These are phyloP conservation scores for Karstenula rhodostoma DNA, from an alignment of 2,329 filamentous ascomycete species.

Conservation along the genomic window DNA sequence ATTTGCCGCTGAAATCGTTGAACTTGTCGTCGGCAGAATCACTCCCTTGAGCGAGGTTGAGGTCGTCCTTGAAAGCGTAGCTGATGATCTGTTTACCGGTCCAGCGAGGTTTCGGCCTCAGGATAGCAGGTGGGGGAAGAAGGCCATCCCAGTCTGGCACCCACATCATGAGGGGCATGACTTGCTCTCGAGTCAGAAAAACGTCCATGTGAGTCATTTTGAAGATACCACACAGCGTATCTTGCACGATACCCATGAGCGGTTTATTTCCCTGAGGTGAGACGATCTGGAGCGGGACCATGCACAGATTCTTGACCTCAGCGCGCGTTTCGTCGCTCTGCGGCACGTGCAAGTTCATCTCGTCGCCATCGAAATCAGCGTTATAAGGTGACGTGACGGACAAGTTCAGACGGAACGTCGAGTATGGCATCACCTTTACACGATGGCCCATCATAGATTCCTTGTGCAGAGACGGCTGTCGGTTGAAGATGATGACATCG, in stretches of 20 bases:
- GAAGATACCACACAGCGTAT: constrained; percentile 95
- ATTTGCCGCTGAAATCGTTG: constrained; percentile 78
- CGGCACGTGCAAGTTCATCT: constrained; percentile 99
- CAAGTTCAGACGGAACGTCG: constrained; percentile 95
- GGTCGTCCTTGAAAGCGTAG: constrained; percentile 85
- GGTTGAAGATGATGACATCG: constrained; percentile 99
- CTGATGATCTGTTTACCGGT: constrained; percentile 98
- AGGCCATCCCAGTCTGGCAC: constrained; percentile 97
- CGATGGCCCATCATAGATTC: constrained; percentile 99
- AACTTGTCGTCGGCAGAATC: constrained; percentile 65
- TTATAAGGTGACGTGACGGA: constrained; percentile 99
- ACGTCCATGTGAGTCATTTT: constrained; percentile 89
- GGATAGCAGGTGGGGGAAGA: constrained; percentile 89
- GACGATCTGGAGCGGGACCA: constrained; percentile 98
- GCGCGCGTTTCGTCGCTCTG: constrained; percentile 97
- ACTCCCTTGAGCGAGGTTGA: constrained; percentile 69
- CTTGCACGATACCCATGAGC: constrained; percentile 99
- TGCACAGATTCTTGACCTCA: constrained; percentile 91
- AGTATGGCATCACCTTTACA: constrained; percentile 98
- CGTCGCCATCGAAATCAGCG: constrained; percentile 99
- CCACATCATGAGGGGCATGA: constrained; percentile 98
- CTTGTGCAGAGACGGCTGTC: constrained; percentile 98
- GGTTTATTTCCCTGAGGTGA: constrained; percentile 97
- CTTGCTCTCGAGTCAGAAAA: constrained; percentile 86
- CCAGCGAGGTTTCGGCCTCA: constrained; percentile 93